These are phyloP conservation scores for Microbotryomycetes sp. DNA, from an alignment of 1,284 basidiomycete species.

Conservation along the genomic window DNA sequence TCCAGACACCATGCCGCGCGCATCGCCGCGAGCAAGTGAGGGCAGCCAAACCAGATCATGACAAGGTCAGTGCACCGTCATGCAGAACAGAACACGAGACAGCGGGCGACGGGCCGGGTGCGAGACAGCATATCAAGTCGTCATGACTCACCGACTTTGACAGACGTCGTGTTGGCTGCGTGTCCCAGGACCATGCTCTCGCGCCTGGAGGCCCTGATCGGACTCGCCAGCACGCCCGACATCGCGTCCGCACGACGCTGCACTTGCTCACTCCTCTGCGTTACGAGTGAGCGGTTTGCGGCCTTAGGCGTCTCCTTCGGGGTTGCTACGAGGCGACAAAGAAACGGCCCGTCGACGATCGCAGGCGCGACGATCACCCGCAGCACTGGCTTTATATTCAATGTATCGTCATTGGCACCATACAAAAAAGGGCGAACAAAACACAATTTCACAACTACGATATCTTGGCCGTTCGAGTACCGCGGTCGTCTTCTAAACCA, in stretches of 20 bases:
- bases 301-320: too few relatives aligned
- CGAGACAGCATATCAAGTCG: background rate
- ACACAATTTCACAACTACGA: background rate
- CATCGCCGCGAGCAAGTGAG: background rate
- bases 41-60: background rate
- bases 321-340: too few relatives aligned
- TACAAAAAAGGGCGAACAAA: background rate
- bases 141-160: slow-evolving; percentile 35
- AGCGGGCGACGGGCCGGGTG: background rate
- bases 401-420: too few relatives aligned
- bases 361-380: too few relatives aligned
- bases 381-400: too few relatives aligned
- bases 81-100: background rate
- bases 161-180: slow-evolving; percentile 9
- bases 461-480: background rate
- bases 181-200: background rate
- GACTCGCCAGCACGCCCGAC: background rate
- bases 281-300: too few relatives aligned
- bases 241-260: too few relatives aligned
- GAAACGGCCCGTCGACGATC: background rate
- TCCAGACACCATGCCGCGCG: background rate
- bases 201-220: background rate
- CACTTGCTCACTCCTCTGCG: too few relatives aligned
- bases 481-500: background rate
- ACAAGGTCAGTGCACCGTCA: background rate